Evolutionary conservation across 1,139 yeast genomes (phyloP), one percentile per base, ranked within the genome.

Genomic region (Suhomyces coccinellae): DNA sequence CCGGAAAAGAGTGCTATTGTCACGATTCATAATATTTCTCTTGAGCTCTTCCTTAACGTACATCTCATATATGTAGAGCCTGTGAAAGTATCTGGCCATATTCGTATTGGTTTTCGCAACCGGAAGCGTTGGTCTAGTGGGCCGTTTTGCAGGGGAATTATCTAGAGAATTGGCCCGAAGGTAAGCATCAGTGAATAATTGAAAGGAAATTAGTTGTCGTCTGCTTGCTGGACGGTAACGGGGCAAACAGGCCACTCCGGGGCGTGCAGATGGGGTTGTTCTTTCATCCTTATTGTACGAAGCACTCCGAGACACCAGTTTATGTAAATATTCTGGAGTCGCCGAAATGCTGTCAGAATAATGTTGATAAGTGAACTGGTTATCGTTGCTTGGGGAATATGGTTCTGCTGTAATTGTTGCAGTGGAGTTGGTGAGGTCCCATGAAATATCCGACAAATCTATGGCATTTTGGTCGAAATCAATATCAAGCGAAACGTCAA

Each of bases 41-140:
- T 42, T 42, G 27, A 43, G 37, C 33, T 43, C 39, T 4, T 32
- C 32, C 27, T 40, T 32, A 17, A 47, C 28, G 33, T 40, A 30
- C 36, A 48, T 47, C 22, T 55, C 53, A 41, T 61, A 63, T 9
- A 62, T 45, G 43, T 56, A 54, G 6, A 48, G 38, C 33, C 47
- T 51, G 44, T 63, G 68, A 10, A 54, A 44, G 42, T 61, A 63
- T 31, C 50, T 61, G 16, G 62, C 58, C 52, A 63, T 45, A 30
- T 53, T 52, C 24, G 67, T 63, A 43, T 61, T 63, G 10, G 68
- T 63, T 36, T 52, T 52, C 17, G 57, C 58, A 7, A n/a, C 22
- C 1, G 67, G 67, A 12, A 55, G 14, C 15, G 20, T 36, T 2
- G 68, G 68, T 43, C 49, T 53, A 4, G 29, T 26, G n/a, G 29